phyloP scores from a whole-genome alignment of 148 eudicot species.

The Chenopodium album region DNA sequence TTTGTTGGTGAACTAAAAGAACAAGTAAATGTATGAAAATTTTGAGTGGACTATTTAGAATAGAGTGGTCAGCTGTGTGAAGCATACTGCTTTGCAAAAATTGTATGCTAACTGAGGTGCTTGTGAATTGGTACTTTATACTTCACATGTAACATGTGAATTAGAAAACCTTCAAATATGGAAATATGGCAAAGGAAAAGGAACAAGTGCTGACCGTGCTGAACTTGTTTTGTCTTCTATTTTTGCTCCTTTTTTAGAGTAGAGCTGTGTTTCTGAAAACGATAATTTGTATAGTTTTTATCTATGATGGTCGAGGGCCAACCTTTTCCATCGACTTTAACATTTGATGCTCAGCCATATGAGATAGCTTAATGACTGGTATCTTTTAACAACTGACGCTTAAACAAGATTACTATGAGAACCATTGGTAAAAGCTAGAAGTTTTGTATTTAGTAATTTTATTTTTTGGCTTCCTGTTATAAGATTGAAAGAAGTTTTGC shows the following conservation, averaged over 20 bases:
- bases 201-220: neutral
- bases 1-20: too few relatives aligned
- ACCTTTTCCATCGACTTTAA: neutral
- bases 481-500: neutral
- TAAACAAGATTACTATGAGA: neutral
- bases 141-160: too few relatives aligned
- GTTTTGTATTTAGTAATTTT: neutral
- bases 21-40: too few relatives aligned
- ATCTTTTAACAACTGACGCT: neutral
- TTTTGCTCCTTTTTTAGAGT: neutral
- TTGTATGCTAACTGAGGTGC: too few relatives aligned
- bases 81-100: too few relatives aligned
- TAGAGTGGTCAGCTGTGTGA: too few relatives aligned
- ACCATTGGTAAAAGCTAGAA: neutral
- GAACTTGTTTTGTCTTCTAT: too few relatives aligned
- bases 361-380: neutral
- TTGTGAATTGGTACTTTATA: too few relatives aligned
- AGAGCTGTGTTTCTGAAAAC: neutral
- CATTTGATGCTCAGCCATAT: neutral
- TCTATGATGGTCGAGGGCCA: neutral
- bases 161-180: too few relatives aligned
- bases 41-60: too few relatives aligned
- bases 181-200: neutral
- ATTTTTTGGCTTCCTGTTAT: neutral
- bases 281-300: too few relatives aligned